These are phyloP conservation scores for Lentinus tigrinus DNA, from an alignment of 768 basidiomycete species.

Conservation along the genomic window DNA sequence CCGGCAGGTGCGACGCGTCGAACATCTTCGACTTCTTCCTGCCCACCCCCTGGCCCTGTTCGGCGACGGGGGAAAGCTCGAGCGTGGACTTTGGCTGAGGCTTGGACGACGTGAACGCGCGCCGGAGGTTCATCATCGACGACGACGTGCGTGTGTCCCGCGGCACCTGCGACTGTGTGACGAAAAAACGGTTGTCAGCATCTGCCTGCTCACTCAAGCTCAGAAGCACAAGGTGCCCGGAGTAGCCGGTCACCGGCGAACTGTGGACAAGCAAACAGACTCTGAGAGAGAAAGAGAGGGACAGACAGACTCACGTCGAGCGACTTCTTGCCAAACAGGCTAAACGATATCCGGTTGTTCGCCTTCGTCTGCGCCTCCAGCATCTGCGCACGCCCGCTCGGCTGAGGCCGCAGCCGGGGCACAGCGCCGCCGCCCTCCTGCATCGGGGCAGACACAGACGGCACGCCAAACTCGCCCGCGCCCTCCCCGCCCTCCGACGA, in stretches of 20 bases:
- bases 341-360: constrained; percentile 35
- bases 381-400: not conserved
- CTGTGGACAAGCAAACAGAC: not conserved
- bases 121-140: constrained; percentile 45
- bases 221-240: not conserved
- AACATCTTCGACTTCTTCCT: not conserved
- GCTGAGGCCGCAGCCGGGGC: not conserved
- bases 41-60: not conserved
- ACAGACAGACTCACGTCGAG: constrained; percentile 11
- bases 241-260: not conserved
- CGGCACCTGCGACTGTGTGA: not conserved
- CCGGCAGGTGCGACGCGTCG: constrained; percentile 6
- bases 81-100: constrained; percentile 24
- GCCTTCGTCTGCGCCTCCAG: constrained; percentile 15
- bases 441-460: not conserved
- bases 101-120: constrained; percentile 35
- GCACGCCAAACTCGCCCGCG: constrained; percentile 3
- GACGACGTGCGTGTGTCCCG: constrained; percentile 27
- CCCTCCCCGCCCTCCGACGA: not conserved
- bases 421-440: not conserved
- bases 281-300: no score
- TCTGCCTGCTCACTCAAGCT: no score
- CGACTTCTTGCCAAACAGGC: constrained; percentile 14
- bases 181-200: constrained; percentile 1
- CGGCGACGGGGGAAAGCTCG: constrained; percentile 32